These are phyloP conservation scores for Dipteronia dyeriana DNA, from an alignment of 345 rosid genomes.

Conservation along the genomic window DNA sequence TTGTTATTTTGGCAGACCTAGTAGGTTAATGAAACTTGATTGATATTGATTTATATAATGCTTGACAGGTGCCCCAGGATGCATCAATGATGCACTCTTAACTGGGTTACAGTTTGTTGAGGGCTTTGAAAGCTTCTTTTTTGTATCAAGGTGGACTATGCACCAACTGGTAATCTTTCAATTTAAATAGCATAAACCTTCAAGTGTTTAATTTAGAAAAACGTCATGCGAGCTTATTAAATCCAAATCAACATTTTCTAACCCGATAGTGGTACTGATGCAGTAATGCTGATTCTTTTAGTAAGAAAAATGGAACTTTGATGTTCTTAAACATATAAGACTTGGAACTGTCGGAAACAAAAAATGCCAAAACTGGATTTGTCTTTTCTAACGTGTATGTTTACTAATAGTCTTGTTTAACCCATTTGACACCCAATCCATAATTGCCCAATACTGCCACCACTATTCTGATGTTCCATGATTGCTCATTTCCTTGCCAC, in stretches of 20 bases:
- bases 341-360: background rate
- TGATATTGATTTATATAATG: slow-evolving; percentile 16
- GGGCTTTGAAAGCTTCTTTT: slow-evolving; percentile 83
- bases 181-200: background rate
- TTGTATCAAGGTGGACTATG: slow-evolving; percentile 90
- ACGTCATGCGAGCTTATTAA: background rate
- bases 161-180: slow-evolving; percentile 80
- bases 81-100: slow-evolving; percentile 80
- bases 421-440: background rate
- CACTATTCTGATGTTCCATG: background rate
- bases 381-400: too few relatives aligned
- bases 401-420: too few relatives aligned
- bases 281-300: background rate
- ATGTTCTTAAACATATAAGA: background rate
- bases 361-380: too few relatives aligned
- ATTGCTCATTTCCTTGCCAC: background rate
- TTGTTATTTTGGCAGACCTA: background rate
- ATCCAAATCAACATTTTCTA: background rate
- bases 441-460: background rate
- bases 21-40: background rate
- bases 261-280: background rate
- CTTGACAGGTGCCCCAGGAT: slow-evolving; percentile 84
- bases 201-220: background rate
- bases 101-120: slow-evolving; percentile 93
- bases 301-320: background rate